Conservation (phyloP, 345 rosid species). For the Populus davidiana region DNA sequence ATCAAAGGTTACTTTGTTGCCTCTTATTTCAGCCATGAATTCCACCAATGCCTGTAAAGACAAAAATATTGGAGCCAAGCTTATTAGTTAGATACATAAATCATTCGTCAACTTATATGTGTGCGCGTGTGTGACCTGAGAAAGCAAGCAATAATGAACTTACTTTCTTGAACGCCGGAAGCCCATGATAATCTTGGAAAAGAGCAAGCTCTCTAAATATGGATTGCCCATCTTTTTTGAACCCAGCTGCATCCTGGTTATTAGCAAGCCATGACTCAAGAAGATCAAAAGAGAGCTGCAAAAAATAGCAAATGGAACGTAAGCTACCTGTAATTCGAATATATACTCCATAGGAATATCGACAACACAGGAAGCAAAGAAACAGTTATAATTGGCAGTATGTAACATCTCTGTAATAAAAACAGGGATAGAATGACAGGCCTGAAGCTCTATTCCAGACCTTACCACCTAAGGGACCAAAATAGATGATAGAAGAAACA, state of each 20-base stretch:
- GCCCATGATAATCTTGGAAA: conserved; percentile 36
- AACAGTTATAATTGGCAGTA: too few species aligned
- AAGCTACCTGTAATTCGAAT: too few species aligned
- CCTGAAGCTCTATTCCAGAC: too few species aligned
- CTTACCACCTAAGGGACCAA: too few species aligned
- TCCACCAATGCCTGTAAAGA: conserved; percentile 18
- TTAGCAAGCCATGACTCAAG: conserved; percentile 23
- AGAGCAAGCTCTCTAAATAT: conserved; percentile 28
- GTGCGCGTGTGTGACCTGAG: neutral
- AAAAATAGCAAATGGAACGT: neutral
- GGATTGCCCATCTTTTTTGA: conserved; percentile 20
- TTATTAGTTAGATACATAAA: too few species aligned
- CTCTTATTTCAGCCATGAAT: conserved; percentile 27
- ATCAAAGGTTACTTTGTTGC: conserved; percentile 26
- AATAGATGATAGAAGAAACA: too few species aligned
- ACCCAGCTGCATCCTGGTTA: conserved; percentile 7
- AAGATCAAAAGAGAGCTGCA: conserved; percentile 32
- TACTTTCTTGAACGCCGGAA: conserved; percentile 32
- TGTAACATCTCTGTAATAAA: too few species aligned
- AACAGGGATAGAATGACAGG: too few species aligned
- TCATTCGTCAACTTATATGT: too few species aligned
- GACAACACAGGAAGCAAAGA: too few species aligned
- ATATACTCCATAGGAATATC: too few species aligned
- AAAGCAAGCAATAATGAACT: neutral
- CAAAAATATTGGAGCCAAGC: neutral